Percentiles rank a stretch among this genome's conserved stretches.
Evolutionary conservation across 2,329 filamentous ascomycete species (phyloP).

Genomic region (Didymella exigua): DNA sequence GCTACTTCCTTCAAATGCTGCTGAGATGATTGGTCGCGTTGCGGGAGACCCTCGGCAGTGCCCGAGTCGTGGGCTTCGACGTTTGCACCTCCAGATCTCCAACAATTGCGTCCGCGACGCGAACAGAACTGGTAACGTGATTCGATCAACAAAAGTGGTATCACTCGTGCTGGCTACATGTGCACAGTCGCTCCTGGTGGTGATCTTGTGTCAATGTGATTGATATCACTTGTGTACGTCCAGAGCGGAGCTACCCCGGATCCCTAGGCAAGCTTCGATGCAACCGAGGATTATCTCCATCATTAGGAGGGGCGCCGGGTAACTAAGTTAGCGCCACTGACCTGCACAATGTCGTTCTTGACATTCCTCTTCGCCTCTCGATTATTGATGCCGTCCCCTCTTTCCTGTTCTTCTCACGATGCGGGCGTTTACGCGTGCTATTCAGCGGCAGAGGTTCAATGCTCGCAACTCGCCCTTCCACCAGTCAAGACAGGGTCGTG

Average conservation of each 20-base stretch:
- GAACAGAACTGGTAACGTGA: neutral
- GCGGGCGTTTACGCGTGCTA: constrained; percentile 33
- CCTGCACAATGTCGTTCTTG: constrained; percentile 12
- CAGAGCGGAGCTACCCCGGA: constrained; percentile 9
- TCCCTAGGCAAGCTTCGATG: constrained; percentile 9
- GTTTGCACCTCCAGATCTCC: neutral
- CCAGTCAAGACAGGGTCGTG: constrained; percentile 11
- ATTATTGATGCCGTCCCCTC: neutral
- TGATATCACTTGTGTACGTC: neutral
- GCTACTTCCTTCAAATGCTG: constrained; percentile 12
- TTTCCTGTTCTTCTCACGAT: constrained; percentile 18
- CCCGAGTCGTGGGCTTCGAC: constrained; percentile 13
- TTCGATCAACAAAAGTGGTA: too few species aligned
- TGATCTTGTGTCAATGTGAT: neutral
- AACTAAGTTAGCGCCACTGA: constrained; percentile 27
- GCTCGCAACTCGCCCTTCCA: constrained; percentile 12
- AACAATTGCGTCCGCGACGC: neutral
- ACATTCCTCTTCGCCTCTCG: neutral
- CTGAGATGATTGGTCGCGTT: constrained; percentile 11
- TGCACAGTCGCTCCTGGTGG: neutral
- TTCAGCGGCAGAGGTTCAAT: constrained; percentile 25
- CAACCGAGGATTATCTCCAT: constrained; percentile 30
- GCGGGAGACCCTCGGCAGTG: constrained; percentile 4
- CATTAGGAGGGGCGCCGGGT: constrained; percentile 25
- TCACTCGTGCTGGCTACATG: neutral